phyloP scores from a whole-genome alignment of 2,329 filamentous ascomycete genomes.

The Talaromyces sp. region DNA sequence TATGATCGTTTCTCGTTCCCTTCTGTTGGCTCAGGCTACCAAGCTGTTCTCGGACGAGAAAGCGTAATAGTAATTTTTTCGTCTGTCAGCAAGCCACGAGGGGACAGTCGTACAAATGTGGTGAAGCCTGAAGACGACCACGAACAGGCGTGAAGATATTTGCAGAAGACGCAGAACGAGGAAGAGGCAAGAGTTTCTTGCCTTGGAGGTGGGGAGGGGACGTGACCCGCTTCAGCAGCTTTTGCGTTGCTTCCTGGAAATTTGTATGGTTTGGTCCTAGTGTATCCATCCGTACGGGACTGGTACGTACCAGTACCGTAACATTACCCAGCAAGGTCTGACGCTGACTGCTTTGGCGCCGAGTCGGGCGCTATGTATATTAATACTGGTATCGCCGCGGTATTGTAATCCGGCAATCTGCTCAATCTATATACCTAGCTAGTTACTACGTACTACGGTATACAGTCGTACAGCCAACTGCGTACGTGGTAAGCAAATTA shows the following conservation, averaged over 20 bases:
- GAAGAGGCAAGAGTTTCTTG: slow-evolving; percentile 10
- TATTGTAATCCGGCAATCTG: neutral
- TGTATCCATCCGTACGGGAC: neutral
- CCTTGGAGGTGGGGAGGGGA: slow-evolving; percentile 18
- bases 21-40: neutral
- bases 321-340: neutral
- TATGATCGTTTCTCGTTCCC: neutral
- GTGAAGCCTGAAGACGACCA: neutral
- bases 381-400: neutral
- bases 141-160: neutral
- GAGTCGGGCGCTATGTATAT: slow-evolving; percentile 13
- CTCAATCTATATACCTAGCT: neutral
- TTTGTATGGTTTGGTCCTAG: neutral
- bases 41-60: neutral
- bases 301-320: neutral
- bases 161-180: slow-evolving; percentile 1
- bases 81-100: neutral
- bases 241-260: neutral
- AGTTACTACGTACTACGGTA: no score
- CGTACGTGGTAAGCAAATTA: neutral
- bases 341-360: neutral
- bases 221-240: slow-evolving; percentile 13
- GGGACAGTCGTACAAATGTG: neutral
- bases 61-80: neutral
- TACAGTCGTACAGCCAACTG: neutral